Percentiles rank a stretch among this genome's conserved stretches.
Evolutionary conservation across 495 filamentous ascomycete species (phyloP).

Genomic region (Neurospora tetrasperma): DNA sequence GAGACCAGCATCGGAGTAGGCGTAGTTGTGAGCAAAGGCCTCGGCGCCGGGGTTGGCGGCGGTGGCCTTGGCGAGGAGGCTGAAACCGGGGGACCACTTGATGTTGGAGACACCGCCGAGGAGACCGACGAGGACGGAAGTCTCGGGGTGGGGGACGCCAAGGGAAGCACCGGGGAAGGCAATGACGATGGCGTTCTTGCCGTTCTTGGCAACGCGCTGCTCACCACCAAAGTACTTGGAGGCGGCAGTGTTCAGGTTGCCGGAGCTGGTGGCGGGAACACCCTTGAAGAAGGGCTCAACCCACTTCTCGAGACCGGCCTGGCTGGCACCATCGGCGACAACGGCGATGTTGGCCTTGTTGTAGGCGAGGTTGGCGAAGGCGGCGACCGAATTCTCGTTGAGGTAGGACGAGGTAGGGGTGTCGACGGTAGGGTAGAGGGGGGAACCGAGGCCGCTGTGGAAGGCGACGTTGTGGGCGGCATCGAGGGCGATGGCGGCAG

Average conservation of each 20-base stretch:
- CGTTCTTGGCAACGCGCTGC: conserved; percentile 70
- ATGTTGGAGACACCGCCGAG: conserved; percentile 83
- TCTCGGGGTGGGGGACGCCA: conserved; percentile 75
- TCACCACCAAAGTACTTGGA: conserved; percentile 91
- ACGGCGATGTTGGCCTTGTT: conserved; percentile 82
- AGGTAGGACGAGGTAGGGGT: conserved; percentile 69
- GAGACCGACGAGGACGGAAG: conserved; percentile 76
- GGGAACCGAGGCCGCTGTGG: conserved; percentile 80
- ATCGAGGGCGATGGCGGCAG: conserved; percentile 67
- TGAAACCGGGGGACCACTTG: conserved; percentile 95
- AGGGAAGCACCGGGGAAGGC: conserved; percentile 85
- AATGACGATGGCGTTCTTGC: conserved; percentile 69
- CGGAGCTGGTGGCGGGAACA: conserved; percentile 30
- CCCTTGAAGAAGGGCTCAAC: conserved; percentile 76
- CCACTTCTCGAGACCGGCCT: conserved; percentile 77
- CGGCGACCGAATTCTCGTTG: conserved; percentile 54
- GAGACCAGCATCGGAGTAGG: conserved; percentile 93
- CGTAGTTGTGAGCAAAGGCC: conserved; percentile 59
- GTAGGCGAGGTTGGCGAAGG: conserved; percentile 68
- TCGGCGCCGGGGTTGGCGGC: conserved; percentile 52
- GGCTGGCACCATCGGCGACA: conserved; percentile 75
- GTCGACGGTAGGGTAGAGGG: conserved; percentile 57
- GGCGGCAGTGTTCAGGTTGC: conserved; percentile 29
- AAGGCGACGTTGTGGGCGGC: conserved; percentile 84
- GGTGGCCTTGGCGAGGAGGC: conserved; percentile 69